phyloP scores from a whole-genome alignment of 768 basidiomycete species.

The Russula lepida region DNA sequence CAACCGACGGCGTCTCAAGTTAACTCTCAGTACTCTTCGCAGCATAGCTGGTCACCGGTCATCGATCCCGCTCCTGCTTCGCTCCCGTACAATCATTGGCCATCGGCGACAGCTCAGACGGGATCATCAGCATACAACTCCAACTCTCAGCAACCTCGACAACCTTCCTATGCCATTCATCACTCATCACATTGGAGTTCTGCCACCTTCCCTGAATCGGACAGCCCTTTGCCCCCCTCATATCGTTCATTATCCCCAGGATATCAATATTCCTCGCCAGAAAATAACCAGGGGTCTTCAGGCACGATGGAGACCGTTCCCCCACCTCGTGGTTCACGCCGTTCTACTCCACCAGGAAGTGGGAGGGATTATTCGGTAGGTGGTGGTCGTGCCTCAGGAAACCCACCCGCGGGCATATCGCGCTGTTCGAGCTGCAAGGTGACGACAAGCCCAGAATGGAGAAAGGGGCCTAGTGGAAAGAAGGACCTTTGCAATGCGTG shows the following conservation, averaged over 20 bases:
- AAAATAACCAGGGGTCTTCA: slow-evolving; percentile 24
- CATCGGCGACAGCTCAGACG: slow-evolving; percentile 8
- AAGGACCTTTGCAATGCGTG: slow-evolving; percentile 92
- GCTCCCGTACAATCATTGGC: slow-evolving; percentile 25
- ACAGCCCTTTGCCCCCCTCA: slow-evolving; percentile 21
- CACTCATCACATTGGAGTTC: slow-evolving; percentile 34
- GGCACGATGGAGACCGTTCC: slow-evolving; percentile 39
- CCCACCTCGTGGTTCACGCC: slow-evolving; percentile 44
- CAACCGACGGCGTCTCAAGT: slow-evolving; percentile 15
- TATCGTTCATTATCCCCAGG: slow-evolving; percentile 23
- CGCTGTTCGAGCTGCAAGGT: slow-evolving; percentile 76
- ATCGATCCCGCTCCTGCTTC: slow-evolving; percentile 30
- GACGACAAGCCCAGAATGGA: slow-evolving; percentile 81
- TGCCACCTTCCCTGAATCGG: slow-evolving; percentile 31
- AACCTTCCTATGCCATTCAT: slow-evolving; percentile 22
- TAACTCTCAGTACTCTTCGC: slow-evolving; percentile 14
- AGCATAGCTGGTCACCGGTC: slow-evolving; percentile 14
- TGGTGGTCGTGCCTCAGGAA: slow-evolving; percentile 44
- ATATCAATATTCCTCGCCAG: slow-evolving; percentile 18
- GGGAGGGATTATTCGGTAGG: slow-evolving; percentile 39
- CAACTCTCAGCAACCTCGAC: slow-evolving; percentile 28
- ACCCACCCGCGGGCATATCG: slow-evolving; percentile 62
- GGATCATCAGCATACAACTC: slow-evolving; percentile 14
- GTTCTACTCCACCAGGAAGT: slow-evolving; percentile 37
- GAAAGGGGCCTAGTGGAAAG: slow-evolving; percentile 84